phyloP scores from a whole-genome alignment of 78 protist genomes.

The Bodo saltans region DNA sequence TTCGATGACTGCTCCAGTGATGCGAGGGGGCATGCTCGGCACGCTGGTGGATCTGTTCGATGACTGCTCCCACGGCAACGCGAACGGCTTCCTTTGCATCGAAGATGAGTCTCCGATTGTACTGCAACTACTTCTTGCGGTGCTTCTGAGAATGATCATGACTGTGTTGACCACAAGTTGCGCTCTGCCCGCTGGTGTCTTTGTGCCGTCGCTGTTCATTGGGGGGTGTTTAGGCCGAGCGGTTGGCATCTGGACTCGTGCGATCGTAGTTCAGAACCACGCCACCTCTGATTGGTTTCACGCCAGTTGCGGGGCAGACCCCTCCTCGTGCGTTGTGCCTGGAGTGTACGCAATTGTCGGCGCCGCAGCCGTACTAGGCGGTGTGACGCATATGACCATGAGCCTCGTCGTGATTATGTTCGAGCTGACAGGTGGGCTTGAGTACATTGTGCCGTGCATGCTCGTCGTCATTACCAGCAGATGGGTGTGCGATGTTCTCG shows the following conservation, averaged over 20 bases:
- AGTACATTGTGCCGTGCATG: slow-evolving; percentile 49
- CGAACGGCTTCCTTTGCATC: background rate
- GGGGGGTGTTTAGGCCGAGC: slow-evolving; percentile 33
- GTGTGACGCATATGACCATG: slow-evolving; percentile 48
- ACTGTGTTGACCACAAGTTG: background rate
- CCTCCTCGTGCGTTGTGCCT: slow-evolving; percentile 19
- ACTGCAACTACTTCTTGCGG: background rate
- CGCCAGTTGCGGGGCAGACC: background rate
- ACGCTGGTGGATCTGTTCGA: background rate
- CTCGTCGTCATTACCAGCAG: slow-evolving; percentile 34
- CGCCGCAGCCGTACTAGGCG: slow-evolving; percentile 53
- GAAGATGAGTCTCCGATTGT: background rate
- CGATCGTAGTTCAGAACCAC: background rate
- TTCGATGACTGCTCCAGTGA: background rate
- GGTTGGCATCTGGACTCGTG: background rate
- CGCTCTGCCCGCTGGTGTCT: background rate
- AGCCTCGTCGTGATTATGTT: slow-evolving; percentile 52
- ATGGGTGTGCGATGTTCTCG: too few species aligned
- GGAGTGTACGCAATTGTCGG: slow-evolving; percentile 57
- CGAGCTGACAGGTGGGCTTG: slow-evolving; percentile 60
- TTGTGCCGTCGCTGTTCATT: slow-evolving; percentile 3
- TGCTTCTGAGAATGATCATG: background rate
- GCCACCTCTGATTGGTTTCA: slow-evolving; percentile 33
- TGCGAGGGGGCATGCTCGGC: background rate
- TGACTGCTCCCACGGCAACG: too few species aligned